Evolutionary conservation across 495 filamentous ascomycete genomes (phyloP).

Genomic region (Apodospora peruviana): DNA sequence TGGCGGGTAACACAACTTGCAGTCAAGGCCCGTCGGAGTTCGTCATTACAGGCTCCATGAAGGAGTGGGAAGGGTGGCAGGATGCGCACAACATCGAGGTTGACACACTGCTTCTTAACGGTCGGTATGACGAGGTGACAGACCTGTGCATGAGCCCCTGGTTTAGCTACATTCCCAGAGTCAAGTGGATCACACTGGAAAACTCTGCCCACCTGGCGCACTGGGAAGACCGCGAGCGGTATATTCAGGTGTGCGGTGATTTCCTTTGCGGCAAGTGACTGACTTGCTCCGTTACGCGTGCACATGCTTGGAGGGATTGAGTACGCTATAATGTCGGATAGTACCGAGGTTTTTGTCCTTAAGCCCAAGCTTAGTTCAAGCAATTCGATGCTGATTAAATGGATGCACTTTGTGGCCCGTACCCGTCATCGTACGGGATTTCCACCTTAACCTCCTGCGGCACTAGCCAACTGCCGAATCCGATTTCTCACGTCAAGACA

Average conservation of each 20-base stretch:
- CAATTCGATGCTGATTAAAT: too few species aligned
- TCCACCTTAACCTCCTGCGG: too few species aligned
- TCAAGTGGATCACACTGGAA: slow-evolving; percentile 42
- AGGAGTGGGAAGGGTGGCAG: slow-evolving; percentile 33
- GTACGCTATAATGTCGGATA: not conserved
- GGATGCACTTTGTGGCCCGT: too few species aligned
- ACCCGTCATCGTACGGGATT: too few species aligned
- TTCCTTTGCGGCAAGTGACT: slow-evolving; percentile 13
- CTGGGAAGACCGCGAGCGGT: slow-evolving; percentile 40
- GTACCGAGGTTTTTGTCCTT: too few species aligned
- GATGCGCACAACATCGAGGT: slow-evolving; percentile 36
- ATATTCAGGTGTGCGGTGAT: slow-evolving; percentile 17
- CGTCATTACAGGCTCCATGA: slow-evolving; percentile 36
- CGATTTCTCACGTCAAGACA: too few species aligned
- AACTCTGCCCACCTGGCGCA: slow-evolving; percentile 43
- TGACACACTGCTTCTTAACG: slow-evolving; percentile 45
- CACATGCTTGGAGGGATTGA: too few species aligned
- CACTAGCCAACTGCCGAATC: too few species aligned
- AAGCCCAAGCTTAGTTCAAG: too few species aligned
- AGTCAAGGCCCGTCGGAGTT: slow-evolving; percentile 48
- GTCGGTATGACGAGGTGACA: slow-evolving; percentile 42
- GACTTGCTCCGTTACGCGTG: too few species aligned
- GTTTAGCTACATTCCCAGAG: slow-evolving; percentile 35
- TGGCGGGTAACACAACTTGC: not conserved
- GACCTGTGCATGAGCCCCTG: slow-evolving; percentile 38